These are phyloP conservation scores for Calonectria naviculata DNA, from an alignment of 2,329 filamentous ascomycete genomes.

Conservation along the genomic window DNA sequence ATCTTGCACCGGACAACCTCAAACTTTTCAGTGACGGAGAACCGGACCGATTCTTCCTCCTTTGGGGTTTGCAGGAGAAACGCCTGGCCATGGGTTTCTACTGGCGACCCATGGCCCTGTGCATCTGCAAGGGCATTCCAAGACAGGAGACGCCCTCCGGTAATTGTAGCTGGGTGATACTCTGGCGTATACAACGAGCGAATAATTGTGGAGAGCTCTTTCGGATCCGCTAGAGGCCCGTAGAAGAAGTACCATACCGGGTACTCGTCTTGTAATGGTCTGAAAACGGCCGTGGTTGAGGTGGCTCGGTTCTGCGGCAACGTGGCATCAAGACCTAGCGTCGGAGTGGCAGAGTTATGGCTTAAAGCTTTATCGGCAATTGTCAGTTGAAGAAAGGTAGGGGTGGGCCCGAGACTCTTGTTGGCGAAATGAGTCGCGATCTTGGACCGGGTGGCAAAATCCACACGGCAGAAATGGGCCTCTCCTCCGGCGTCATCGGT, in stretches of 20 bases:
- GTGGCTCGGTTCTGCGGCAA: constrained; percentile 19
- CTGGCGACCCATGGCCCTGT: background rate
- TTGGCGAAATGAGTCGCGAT: constrained; percentile 18
- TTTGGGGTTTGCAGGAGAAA: constrained; percentile 10
- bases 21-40: constrained; percentile 25
- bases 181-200: background rate
- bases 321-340: constrained; percentile 16
- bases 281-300: background rate
- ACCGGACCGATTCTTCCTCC: constrained; percentile 22
- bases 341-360: background rate
- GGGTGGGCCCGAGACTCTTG: background rate
- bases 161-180: constrained; percentile 3
- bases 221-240: constrained; percentile 12
- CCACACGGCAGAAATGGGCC: constrained; percentile 22
- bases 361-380: constrained; percentile 17
- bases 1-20: constrained; percentile 25
- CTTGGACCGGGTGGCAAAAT: background rate
- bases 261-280: constrained; percentile 18
- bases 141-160: constrained; percentile 11
- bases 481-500: constrained; percentile 16
- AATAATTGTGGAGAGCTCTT: constrained; percentile 14
- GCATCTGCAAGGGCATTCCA: constrained; percentile 19
- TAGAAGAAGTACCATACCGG: constrained; percentile 25
- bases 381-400: constrained; percentile 23
- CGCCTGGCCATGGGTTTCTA: constrained; percentile 10